These are phyloP conservation scores for Solanum aculeatissimum DNA, from an alignment of 305 asterid species.

Conservation along the genomic window DNA sequence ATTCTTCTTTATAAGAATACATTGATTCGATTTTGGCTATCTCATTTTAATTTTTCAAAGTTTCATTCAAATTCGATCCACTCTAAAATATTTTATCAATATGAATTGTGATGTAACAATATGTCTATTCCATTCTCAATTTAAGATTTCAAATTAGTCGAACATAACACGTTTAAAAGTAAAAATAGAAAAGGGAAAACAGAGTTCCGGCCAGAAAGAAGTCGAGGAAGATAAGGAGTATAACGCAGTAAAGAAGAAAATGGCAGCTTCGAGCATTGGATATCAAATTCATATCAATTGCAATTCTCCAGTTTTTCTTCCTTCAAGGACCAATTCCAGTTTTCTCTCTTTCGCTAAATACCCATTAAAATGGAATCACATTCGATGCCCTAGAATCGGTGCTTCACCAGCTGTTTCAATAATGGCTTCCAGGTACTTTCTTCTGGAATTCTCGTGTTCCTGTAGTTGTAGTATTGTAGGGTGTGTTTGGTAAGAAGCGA, in stretches of 20 bases:
- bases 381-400: neutral
- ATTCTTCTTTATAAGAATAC: no score
- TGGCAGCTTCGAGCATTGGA: neutral
- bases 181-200: no score
- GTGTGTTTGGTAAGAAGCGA: neutral
- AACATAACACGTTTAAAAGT: no score
- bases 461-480: neutral
- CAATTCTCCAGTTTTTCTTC: neutral
- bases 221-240: neutral
- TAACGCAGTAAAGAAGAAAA: neutral
- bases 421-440: conserved; percentile 27
- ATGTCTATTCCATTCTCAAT: no score
- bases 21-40: no score
- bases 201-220: neutral
- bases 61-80: no score
- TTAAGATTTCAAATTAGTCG: no score
- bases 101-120: no score
- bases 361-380: neutral
- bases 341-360: neutral
- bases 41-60: no score
- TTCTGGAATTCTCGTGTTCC: neutral
- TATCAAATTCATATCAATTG: neutral
- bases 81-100: no score
- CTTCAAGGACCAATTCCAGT: neutral
- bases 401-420: conserved; percentile 5